These are phyloP conservation scores for Golubevia sp. DNA, from an alignment of 1,284 basidiomycete species.

Conservation along the genomic window DNA sequence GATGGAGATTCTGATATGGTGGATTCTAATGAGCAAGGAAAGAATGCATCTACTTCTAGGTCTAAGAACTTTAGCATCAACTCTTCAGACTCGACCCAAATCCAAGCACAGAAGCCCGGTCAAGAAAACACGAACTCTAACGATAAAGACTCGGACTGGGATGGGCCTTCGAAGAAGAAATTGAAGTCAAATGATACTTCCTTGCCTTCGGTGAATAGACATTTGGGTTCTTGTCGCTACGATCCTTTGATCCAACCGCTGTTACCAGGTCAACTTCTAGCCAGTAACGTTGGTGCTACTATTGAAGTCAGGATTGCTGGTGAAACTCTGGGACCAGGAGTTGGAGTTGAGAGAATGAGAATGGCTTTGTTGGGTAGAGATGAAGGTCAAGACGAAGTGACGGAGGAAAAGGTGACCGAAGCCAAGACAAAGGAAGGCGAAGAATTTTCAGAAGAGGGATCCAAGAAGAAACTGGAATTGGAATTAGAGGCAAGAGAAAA, in stretches of 20 bases:
- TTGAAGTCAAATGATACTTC: background rate
- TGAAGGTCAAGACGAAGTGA: no score
- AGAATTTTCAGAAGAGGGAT: conserved; percentile 5
- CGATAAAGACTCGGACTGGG: no score
- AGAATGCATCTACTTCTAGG: no score
- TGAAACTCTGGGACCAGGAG: conserved; percentile 19
- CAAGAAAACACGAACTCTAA: no score
- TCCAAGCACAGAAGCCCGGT: no score
- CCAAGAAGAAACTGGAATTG: conserved; percentile 1
- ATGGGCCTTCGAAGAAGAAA: background rate
- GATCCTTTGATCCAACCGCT: conserved; percentile 39
- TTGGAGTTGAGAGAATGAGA: conserved; percentile 17
- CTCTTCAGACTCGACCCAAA: no score
- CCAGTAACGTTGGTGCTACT: conserved; percentile 50
- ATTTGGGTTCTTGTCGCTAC: conserved; percentile 52
- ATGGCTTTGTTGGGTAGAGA: conserved; percentile 1
- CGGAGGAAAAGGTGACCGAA: conserved; percentile 15
- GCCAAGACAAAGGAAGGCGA: conserved; percentile 21
- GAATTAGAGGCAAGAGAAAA: background rate
- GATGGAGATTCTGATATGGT: background rate
- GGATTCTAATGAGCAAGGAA: background rate
- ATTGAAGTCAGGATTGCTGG: conserved; percentile 55
- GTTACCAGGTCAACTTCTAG: conserved; percentile 50
- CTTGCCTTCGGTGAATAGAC: conserved; percentile 9
- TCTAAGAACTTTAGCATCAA: background rate